Base-by-base conservation (phyloP, 1,139 yeast genomes). In the Candida tropicalis region DNA sequence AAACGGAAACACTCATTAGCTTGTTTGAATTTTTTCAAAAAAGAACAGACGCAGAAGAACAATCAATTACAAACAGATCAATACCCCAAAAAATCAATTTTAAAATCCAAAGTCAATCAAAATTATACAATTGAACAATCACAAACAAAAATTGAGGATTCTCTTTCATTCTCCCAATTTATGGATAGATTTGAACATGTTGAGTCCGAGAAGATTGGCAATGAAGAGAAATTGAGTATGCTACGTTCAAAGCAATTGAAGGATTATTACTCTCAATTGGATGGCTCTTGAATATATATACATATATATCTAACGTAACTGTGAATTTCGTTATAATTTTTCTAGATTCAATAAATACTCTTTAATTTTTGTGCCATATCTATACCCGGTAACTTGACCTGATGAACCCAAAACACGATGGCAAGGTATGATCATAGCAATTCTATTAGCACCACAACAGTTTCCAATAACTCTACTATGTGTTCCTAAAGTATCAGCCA, bases 341-440 rank as follows among this genome's bases (percentile, higher is more conserved):
- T 52, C 56, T 15, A 29, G 34, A 26, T 43, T 43, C n/a, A 52
- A 39, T 15, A 52, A 27, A 33, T 42, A 31, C 26, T 40, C 37
- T 38, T 62, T 62, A 15, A 58, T 42, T 2, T 50, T 50, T 15
- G 43, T 40, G 1, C 66, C 66, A 48, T 53, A 60, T 23, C 59
- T 48, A 45, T 60, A 62, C 2, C 66, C 66, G 18, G 57, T 53
- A 2, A 58, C 45, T 35, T 50, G 51, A 18, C 54, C 51, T 22
- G 38, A 48, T 22, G 47, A 53, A 15, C 54, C 51, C 17, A 57
- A 38, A 13, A 57, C 65, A 12, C 66, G 47, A 39, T 62, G 66
- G 42, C 66, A 61, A 2, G 66, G 66, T 2, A 62, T 47, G 3
- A 61, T 36, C 20, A 59, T 31, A 2, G 66, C 63, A 22, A 62